Conservation (phyloP, 208 protist species). For the Leishmania martiniquensis region DNA sequence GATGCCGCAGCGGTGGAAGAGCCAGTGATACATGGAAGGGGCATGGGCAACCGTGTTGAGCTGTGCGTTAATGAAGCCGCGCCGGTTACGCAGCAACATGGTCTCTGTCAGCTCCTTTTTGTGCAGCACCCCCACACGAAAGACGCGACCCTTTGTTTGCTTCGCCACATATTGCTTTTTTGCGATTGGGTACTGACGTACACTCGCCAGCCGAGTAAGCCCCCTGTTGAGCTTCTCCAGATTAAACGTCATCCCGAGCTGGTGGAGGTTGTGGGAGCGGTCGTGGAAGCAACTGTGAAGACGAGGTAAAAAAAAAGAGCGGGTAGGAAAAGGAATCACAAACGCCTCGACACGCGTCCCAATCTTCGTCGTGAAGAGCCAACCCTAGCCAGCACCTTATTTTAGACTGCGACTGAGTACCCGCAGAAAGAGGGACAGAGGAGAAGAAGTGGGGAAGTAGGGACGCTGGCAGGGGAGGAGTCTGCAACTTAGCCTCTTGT, state of each 20-base stretch:
- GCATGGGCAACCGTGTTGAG: constrained; percentile 86
- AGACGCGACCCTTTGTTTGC: constrained; percentile 67
- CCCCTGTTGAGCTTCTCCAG: constrained; percentile 78
- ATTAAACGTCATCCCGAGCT: constrained; percentile 24
- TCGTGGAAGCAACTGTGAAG: not conserved
- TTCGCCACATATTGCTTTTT: constrained; percentile 48
- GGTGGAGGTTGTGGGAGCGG: not conserved
- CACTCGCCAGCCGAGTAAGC: constrained; percentile 66
- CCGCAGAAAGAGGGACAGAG: not conserved
- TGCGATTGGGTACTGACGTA: constrained; percentile 45
- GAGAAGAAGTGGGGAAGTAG: not conserved
- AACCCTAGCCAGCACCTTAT: not conserved
- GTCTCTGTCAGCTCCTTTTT: constrained; percentile 63
- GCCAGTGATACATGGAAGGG: constrained; percentile 89
- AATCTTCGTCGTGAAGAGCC: not conserved
- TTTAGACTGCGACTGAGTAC: not conserved
- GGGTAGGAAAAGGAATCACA: not conserved
- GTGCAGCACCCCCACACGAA: constrained; percentile 78
- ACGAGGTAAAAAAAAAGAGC: not conserved
- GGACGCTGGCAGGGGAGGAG: not conserved
- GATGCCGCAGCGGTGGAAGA: constrained; percentile 88
- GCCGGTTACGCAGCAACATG: constrained; percentile 66
- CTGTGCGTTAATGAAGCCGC: constrained; percentile 81
- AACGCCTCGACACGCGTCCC: not conserved
- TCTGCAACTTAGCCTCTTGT: not conserved